Percentiles rank a stretch among this genome's conserved stretches.
These are phyloP conservation scores for Petasospora rhodanensis DNA, from an alignment of 1,139 yeast genomes.

Conservation along the genomic window DNA sequence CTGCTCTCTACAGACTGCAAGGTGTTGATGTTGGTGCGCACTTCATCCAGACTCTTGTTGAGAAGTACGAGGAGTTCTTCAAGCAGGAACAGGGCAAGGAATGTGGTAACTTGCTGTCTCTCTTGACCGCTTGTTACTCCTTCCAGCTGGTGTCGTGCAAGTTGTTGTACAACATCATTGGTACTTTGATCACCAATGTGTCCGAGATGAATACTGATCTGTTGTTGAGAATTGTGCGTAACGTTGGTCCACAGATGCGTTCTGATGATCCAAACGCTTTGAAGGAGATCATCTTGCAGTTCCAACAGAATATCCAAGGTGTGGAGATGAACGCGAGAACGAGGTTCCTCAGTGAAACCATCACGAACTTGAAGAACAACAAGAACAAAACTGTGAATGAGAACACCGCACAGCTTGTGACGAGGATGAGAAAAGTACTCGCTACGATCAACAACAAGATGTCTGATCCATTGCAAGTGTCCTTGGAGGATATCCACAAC, in stretches of 20 bases:
- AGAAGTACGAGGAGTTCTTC: constrained; percentile 44
- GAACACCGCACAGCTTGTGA: constrained; percentile 42
- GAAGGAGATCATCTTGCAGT: constrained; percentile 64
- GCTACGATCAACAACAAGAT: constrained; percentile 42
- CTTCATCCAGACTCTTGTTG: constrained; percentile 75
- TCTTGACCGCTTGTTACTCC: constrained; percentile 72
- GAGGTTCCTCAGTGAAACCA: constrained; percentile 78
- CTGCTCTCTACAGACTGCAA: constrained; percentile 69
- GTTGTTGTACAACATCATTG: constrained; percentile 72
- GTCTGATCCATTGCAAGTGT: constrained; percentile 78
- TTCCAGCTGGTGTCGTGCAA: constrained; percentile 72
- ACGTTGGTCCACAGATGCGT: constrained; percentile 81
- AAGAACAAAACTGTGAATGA: constrained; percentile 48
- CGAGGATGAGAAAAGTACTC: constrained; percentile 64
- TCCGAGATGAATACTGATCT: constrained; percentile 75
- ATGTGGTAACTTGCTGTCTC: constrained; percentile 63
- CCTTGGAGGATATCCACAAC: constrained; percentile 74
- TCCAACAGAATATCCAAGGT: constrained; percentile 45
- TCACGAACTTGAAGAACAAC: constrained; percentile 82
- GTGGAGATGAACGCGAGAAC: constrained; percentile 59
- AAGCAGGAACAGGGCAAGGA: constrained; percentile 41
- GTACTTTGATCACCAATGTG: constrained; percentile 49
- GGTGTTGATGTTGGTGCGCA: constrained; percentile 92
- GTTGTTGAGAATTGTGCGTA: constrained; percentile 63
- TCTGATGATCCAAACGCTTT: constrained; percentile 86